Evolutionary conservation across 352 stramenopile genomes (phyloP).

Genomic region (Phytophthora nicotianae): DNA sequence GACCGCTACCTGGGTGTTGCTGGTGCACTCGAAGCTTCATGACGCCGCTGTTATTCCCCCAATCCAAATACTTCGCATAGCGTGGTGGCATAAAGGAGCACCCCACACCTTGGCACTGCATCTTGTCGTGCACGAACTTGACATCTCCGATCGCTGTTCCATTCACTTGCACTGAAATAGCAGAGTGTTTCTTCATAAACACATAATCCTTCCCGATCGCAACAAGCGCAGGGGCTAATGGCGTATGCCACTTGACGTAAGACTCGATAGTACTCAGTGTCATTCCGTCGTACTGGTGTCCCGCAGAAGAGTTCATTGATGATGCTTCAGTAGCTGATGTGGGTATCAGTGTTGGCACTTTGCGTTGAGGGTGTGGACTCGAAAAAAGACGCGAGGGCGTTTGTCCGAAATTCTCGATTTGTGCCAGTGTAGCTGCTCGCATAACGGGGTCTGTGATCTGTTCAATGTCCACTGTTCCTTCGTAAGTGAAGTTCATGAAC

Average conservation of each 20-base stretch:
- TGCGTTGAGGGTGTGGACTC: slow-evolving; percentile 64
- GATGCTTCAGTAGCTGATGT: slow-evolving; percentile 1
- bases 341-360: slow-evolving; percentile 45
- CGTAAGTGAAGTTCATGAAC: slow-evolving; percentile 88
- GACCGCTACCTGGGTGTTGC: slow-evolving; percentile 29
- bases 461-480: slow-evolving; percentile 83
- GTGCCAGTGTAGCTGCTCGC: slow-evolving; percentile 88
- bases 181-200: slow-evolving; percentile 61
- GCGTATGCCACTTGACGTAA: slow-evolving; percentile 80
- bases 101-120: slow-evolving; percentile 50
- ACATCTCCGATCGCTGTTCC: slow-evolving; percentile 62
- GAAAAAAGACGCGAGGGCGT: slow-evolving; percentile 83
- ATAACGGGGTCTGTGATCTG: slow-evolving; percentile 88
- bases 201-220: slow-evolving; percentile 83
- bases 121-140: slow-evolving; percentile 61
- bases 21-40: slow-evolving; percentile 73
- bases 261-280: slow-evolving; percentile 66
- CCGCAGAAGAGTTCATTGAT: slow-evolving; percentile 22
- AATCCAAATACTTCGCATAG: slow-evolving; percentile 82
- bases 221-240: slow-evolving; percentile 66
- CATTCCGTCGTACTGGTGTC: slow-evolving; percentile 61
- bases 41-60: slow-evolving; percentile 47
- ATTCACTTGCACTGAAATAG: slow-evolving; percentile 33
- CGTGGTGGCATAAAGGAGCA: slow-evolving; percentile 70
- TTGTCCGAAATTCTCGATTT: slow-evolving; percentile 93